A percentile compares a stretch with the other conserved stretches of the same genome.
Evolutionary conservation across 805 yeast genomes (phyloP).

Genomic region (Pichia gijzeniarum): DNA sequence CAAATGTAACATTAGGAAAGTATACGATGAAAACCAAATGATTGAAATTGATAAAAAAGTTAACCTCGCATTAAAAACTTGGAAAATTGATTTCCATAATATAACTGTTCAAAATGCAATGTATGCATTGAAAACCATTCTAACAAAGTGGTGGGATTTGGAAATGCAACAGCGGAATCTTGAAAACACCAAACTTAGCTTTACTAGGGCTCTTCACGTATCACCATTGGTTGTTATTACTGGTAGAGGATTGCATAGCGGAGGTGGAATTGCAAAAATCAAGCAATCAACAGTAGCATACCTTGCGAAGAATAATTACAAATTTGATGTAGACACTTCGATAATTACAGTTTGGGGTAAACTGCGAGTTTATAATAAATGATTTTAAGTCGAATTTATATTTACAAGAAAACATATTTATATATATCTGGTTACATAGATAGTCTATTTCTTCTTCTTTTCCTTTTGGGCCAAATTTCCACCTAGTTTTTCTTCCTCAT

Average conservation of each 20-base stretch:
- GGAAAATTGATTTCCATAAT: constrained; percentile 51
- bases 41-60: not conserved
- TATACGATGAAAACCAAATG: not conserved
- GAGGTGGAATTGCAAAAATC: constrained; percentile 47
- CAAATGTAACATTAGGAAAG: not conserved
- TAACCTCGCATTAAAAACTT: constrained; percentile 15
- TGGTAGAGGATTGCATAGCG: constrained; percentile 68
- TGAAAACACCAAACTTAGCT: constrained; percentile 32
- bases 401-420: constrained; percentile 5
- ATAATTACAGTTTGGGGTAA: constrained; percentile 40
- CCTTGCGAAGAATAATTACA: constrained; percentile 33
- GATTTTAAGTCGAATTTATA: not conserved
- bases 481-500: constrained; percentile 32
- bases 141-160: constrained; percentile 56
- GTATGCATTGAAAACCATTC: constrained; percentile 28
- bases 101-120: constrained; percentile 44
- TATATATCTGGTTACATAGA: not conserved
- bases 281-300: constrained; percentile 35
- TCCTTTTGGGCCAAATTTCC: constrained; percentile 31
- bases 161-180: constrained; percentile 42
- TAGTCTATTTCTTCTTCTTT: constrained; percentile 21
- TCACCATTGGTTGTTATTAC: constrained; percentile 47
- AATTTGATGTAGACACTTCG: constrained; percentile 43
- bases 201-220: constrained; percentile 34
- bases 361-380: constrained; percentile 1